Evolutionary conservation across 208 protist species (phyloP), one percentile per base, ranked within the genome.

Genomic region (Crithidia mellificae): DNA sequence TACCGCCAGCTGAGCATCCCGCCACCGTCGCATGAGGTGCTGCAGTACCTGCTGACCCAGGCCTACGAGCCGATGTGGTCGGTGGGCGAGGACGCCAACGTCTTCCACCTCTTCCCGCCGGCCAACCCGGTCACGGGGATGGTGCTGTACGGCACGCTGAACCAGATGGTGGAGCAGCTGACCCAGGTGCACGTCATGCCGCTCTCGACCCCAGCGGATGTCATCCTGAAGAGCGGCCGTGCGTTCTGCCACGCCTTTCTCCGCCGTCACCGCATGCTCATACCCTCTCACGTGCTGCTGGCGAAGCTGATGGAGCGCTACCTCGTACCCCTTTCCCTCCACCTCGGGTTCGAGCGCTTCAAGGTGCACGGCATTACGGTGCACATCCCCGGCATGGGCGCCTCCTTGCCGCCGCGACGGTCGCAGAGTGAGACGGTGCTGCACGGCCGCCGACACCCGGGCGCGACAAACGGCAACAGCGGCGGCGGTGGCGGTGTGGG

Each of bases 291-390:
- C 36, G 72, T 77, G 53, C 70, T 88, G 25, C 68, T 92, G 50
- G 80, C 77, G 9, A 87, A 88, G 66, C 58, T 88, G 44, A 67
- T 92, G 43, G 74, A 87, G 68, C 77, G 86, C 19, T 88, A 85
- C 66, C 56, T 79, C 6, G 77, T 88, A 0, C 86, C 85, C 0
- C 54, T 78, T 1, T 80, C 82, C 2, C 32, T 88, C 25, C 59
- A 72, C 27, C 73, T 87, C 32, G 77, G 47, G 22, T 83, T 85
- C 47, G 68, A 81, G 15, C 59, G 78, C 17, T 87, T 83, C 54
- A 55, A 67, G 11, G 74, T 70, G 19, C 78, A 87, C 61, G 80
- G 80, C 20, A 83, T 88, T 55, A 68, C 68, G 20, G 69, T 91
- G 39, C 73, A 86, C 63, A 49, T 68, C 22, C 72, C 80, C 5